phyloP scores from a whole-genome alignment of 768 basidiomycete genomes.

The Suillus alpinus region DNA sequence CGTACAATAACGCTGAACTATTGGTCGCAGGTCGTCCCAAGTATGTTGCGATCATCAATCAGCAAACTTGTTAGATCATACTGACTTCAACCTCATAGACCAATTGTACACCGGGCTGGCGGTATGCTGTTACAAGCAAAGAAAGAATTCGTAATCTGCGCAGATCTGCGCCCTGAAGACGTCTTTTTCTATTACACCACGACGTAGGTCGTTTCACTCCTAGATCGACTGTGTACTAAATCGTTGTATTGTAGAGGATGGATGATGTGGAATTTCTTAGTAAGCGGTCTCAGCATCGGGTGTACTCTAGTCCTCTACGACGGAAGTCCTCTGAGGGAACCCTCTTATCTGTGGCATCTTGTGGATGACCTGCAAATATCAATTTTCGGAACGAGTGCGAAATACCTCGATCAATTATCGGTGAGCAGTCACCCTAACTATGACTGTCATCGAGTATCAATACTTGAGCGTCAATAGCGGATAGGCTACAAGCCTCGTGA shows the following conservation, averaged over 20 bases:
- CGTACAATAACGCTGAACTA: not conserved
- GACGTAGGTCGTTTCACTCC: conserved; percentile 45
- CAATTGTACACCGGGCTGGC: conserved; percentile 76
- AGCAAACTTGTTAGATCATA: not conserved
- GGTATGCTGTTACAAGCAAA: conserved; percentile 75
- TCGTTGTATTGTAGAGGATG: conserved; percentile 52
- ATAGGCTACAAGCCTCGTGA: conserved; percentile 68
- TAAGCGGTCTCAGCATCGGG: conserved; percentile 61
- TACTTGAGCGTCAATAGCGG: conserved; percentile 30
- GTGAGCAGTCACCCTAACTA: conserved; percentile 34
- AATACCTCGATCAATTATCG: conserved; percentile 77
- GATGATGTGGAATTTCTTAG: conserved; percentile 93
- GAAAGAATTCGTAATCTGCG: conserved; percentile 70
- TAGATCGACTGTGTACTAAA: conserved; percentile 1
- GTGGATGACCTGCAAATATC: conserved; percentile 69
- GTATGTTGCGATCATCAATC: conserved; percentile 33
- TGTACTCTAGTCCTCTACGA: conserved; percentile 78
- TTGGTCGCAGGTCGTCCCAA: conserved; percentile 44
- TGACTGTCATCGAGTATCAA: conserved; percentile 7
- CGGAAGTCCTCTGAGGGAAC: conserved; percentile 72
- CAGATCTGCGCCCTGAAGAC: conserved; percentile 61
- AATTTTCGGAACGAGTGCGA: conserved; percentile 81
- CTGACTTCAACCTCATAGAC: conserved; percentile 39
- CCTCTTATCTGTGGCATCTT: conserved; percentile 63
- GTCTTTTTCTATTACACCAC: conserved; percentile 85